Base-by-base conservation (phyloP, 1,284 basidiomycete genomes). In the Cryptococcus amylolentus region DNA sequence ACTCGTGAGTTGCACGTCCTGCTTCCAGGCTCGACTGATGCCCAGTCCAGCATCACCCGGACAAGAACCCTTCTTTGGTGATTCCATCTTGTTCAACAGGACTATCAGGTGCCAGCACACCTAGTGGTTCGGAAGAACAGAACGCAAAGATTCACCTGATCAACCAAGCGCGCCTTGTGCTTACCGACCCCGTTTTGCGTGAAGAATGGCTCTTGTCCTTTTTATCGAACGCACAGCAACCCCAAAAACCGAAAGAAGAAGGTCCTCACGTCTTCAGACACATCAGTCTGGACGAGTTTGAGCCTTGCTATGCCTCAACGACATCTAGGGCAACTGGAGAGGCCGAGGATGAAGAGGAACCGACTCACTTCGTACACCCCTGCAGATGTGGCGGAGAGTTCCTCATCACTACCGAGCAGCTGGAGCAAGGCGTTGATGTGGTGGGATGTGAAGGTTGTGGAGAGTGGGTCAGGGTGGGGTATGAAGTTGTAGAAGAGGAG, bases 381-480 rank as follows among this genome's bases (percentile, higher is more conserved):
- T 80, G 79, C 54, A 63, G 79, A 2, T 80, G 79, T 51, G 76
- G 74, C 1, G 64, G 65, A 18, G 45, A 66, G 23, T 78, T 76
- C 57, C 54, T 56, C n/a, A 73, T 80, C 54, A 71, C 73, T 4
- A 49, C 64, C 10, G 63, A 67, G 2, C 69, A 80, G 40, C 63
- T 80, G 5, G 78, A 80, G 60, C 65, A 73, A 10, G 77, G 74
- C 0, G 70, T 80, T 2, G 75, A 79, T 14, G 69, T 79, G 2
- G 60, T 80, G 0, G 75, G 74, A 1, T 80, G 79, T 60, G 73
- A 71, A 9, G 78, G 78, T 0, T 80, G 78, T 56, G 78, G 77
- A 10, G 78, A 80, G 62, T 74, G 76, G 63, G 66, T 78, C 4
- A 65, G 71, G 2, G 78, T 80, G 16, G 74, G 75, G 40, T 80